A percentile compares a stretch with the other conserved stretches of the same genome.
These are phyloP conservation scores for Colletotrichum tropicicola DNA, from an alignment of 2,329 filamentous ascomycete genomes.

Conservation along the genomic window DNA sequence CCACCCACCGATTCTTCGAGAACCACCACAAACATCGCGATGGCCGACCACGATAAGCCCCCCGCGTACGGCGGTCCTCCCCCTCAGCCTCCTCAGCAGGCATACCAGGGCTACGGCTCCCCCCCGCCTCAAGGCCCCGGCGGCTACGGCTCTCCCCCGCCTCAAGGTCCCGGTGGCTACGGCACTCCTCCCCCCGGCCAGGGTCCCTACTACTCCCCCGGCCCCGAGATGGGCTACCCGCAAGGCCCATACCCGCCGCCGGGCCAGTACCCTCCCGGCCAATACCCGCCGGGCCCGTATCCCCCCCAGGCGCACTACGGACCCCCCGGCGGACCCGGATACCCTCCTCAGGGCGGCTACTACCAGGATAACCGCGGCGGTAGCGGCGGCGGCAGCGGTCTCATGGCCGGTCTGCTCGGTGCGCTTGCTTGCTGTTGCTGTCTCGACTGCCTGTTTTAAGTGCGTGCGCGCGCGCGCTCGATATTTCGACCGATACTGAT, in stretches of 20 bases:
- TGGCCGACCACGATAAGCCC: constrained; percentile 59
- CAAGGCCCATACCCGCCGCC: constrained; percentile 38
- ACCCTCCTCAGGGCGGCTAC: constrained; percentile 38
- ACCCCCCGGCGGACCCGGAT: constrained; percentile 34
- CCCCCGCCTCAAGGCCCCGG: too few species aligned
- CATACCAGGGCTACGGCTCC: constrained; percentile 53
- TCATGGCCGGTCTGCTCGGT: constrained; percentile 57
- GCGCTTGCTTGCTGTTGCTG: constrained; percentile 67
- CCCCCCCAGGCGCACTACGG: constrained; percentile 29
- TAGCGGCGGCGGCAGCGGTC: constrained; percentile 41
- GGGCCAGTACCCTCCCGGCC: constrained; percentile 45
- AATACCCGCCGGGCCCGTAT: constrained; percentile 40
- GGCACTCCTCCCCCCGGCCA: constrained; percentile 40
- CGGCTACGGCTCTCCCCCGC: constrained; percentile 44
- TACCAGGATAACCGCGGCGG: constrained; percentile 41
- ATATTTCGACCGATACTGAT: not conserved
- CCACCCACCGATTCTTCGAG: not conserved
- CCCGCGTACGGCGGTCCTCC: constrained; percentile 55
- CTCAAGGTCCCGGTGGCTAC: constrained; percentile 45
- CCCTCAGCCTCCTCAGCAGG: constrained; percentile 49
- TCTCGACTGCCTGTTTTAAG: constrained; percentile 64
- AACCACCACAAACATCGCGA: constrained; percentile 33
- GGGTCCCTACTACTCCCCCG: constrained; percentile 45
- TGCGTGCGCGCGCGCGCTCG: constrained; percentile 21
- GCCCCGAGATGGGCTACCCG: constrained; percentile 54